A percentile compares a stretch with the other conserved stretches of the same genome.
phyloP scores from a whole-genome alignment of 1,139 yeast genomes.

The Diutina siamensis region DNA sequence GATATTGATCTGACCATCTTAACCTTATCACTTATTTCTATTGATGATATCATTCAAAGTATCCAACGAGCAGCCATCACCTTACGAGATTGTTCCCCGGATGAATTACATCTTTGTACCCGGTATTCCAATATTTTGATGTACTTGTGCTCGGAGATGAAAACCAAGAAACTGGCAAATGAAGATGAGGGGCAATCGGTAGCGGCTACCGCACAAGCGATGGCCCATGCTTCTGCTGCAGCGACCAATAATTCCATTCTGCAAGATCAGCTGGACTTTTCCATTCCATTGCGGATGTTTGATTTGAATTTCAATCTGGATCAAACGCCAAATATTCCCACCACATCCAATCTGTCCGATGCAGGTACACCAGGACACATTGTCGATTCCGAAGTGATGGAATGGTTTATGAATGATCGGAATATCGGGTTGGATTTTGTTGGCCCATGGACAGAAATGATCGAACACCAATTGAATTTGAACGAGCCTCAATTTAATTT shows the following conservation, averaged over 20 bases:
- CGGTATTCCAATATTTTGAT: slow-evolving; percentile 72
- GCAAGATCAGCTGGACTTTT: slow-evolving; percentile 1
- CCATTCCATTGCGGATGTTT: background rate
- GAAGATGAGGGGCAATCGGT: background rate
- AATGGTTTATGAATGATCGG: slow-evolving; percentile 59
- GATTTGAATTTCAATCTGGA: background rate
- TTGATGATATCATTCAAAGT: slow-evolving; percentile 56
- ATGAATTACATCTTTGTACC: slow-evolving; percentile 73
- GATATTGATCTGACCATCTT: slow-evolving; percentile 40
- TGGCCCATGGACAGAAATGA: slow-evolving; percentile 81
- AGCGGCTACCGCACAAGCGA: background rate
- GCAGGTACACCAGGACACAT: background rate
- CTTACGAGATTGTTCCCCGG: slow-evolving; percentile 77
- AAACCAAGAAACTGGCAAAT: slow-evolving; percentile 16
- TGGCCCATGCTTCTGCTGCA: background rate
- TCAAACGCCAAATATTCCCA: background rate
- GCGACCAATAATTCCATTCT: background rate
- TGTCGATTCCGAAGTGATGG: slow-evolving; percentile 47
- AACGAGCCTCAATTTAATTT: slow-evolving; percentile 23
- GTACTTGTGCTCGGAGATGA: slow-evolving; percentile 71
- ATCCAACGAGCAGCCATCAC: slow-evolving; percentile 68
- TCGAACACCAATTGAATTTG: slow-evolving; percentile 43
- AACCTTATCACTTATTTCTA: slow-evolving; percentile 52
- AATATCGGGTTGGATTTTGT: slow-evolving; percentile 74
- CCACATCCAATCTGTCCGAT: background rate